Conservation (phyloP, 441 rosid species). For the Pelargonium citronellum region DNA sequence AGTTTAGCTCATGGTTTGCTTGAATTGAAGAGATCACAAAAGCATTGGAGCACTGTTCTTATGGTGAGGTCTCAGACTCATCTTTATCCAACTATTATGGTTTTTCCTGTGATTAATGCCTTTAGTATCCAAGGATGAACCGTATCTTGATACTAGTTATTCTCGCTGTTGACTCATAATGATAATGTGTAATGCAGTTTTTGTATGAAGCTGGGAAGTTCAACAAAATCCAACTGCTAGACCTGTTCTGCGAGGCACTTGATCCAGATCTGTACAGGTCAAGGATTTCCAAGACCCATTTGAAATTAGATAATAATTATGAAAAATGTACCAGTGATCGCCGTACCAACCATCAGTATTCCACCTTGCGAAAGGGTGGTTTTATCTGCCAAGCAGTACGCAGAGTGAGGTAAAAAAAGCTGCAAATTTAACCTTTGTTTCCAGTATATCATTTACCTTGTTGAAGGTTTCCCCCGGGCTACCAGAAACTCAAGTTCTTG, state of each 20-base stretch:
- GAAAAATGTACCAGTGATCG: conserved; percentile 23
- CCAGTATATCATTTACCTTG: background rate
- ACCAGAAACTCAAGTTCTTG: background rate
- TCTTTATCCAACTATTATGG: background rate
- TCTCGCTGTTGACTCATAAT: conserved; percentile 22
- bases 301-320: conserved; percentile 20
- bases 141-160: conserved; percentile 19
- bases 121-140: background rate
- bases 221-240: conserved; percentile 56
- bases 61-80: conserved; percentile 48
- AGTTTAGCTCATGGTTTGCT: conserved; percentile 43
- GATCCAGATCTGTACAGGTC: conserved; percentile 53
- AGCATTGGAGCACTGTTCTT: conserved; percentile 59
- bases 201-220: conserved; percentile 61
- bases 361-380: conserved; percentile 29
- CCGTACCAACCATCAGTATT: conserved; percentile 20
- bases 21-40: conserved; percentile 58
- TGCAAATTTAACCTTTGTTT: conserved; percentile 4
- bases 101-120: background rate
- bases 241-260: conserved; percentile 77
- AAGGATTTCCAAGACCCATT: conserved; percentile 24
- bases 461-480: background rate
- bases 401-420: conserved; percentile 55
- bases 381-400: conserved; percentile 42
- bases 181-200: conserved; percentile 45